These are phyloP conservation scores for Pistacia atlantica DNA, from an alignment of 345 rosid species.

Conservation along the genomic window DNA sequence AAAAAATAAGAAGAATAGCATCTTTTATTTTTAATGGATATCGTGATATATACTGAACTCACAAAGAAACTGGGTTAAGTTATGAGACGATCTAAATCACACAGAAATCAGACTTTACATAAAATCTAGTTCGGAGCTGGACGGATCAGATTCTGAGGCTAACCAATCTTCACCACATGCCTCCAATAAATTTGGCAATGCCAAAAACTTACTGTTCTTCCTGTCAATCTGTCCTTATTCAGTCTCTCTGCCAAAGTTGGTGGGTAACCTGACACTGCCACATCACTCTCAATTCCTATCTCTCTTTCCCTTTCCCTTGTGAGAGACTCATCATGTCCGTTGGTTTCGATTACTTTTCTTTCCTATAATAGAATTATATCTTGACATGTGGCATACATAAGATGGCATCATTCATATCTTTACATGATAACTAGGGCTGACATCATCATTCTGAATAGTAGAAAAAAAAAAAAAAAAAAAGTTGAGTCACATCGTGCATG, in stretches of 20 bases:
- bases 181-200: neutral
- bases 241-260: conserved; percentile 34
- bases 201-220: neutral
- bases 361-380: neutral
- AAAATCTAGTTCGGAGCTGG: neutral
- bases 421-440: conserved; percentile 14
- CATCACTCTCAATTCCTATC: conserved; percentile 24
- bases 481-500: conserved; percentile 34
- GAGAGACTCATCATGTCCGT: neutral
- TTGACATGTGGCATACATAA: conserved; percentile 2
- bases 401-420: no score
- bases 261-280: conserved; percentile 38
- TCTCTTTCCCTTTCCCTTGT: neutral
- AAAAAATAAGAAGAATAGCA: conserved; percentile 11
- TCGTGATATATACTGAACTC: neutral
- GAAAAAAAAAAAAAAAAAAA: neutral
- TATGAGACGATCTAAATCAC: neutral
- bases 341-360: neutral
- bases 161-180: conserved; percentile 9
- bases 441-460: neutral
- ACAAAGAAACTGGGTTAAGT: neutral
- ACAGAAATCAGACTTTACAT: conserved; percentile 5
- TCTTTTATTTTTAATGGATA: neutral
- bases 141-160: neutral
- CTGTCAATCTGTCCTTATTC: conserved; percentile 26